These are phyloP conservation scores for Tetrahymena borealis DNA, from an alignment of 73 alveolate species.

Conservation along the genomic window DNA sequence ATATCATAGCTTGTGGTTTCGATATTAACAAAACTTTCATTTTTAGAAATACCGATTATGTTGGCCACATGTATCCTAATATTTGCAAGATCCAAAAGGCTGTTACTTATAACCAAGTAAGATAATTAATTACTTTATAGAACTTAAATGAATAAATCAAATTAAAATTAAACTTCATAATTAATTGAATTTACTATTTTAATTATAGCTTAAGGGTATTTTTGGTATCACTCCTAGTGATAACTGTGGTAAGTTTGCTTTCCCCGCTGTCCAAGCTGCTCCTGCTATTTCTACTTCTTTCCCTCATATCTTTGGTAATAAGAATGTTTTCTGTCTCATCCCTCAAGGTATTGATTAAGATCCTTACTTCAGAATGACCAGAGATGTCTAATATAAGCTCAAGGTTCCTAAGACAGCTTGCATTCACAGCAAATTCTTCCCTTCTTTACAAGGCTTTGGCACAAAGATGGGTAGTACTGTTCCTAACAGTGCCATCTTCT, in stretches of 20 bases:
- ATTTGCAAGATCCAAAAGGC: slow-evolving; percentile 78
- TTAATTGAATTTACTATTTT: neutral
- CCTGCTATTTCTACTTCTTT: slow-evolving; percentile 94
- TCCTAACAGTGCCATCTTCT: slow-evolving; percentile 68
- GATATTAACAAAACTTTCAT: slow-evolving; percentile 97
- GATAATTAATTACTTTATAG: slow-evolving; percentile 45
- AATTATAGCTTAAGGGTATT: slow-evolving; percentile 49
- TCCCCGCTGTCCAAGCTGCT: slow-evolving; percentile 98
- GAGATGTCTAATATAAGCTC: slow-evolving; percentile 95
- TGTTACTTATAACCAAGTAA: slow-evolving; percentile 76
- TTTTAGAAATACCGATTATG: slow-evolving; percentile 90
- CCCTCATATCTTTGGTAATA: slow-evolving; percentile 83
- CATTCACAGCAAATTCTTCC: slow-evolving; percentile 92
- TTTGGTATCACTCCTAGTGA: slow-evolving; percentile 96
- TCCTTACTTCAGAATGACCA: slow-evolving; percentile 99
- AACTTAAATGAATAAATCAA: neutral
- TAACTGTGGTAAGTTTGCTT: slow-evolving; percentile 94
- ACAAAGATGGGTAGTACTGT: slow-evolving; percentile 75
- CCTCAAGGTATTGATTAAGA: slow-evolving; percentile 99
- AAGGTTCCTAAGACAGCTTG: slow-evolving; percentile 91
- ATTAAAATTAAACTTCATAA: neutral
- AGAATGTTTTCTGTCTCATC: slow-evolving; percentile 83
- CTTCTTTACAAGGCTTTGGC: slow-evolving; percentile 91
- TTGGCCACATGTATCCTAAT: slow-evolving; percentile 88
- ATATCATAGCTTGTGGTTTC: slow-evolving; percentile 98